Evolutionary conservation across 768 basidiomycete genomes (phyloP), one percentile per base, ranked within the genome.

Genomic region (Phanerochaete carnosa): DNA sequence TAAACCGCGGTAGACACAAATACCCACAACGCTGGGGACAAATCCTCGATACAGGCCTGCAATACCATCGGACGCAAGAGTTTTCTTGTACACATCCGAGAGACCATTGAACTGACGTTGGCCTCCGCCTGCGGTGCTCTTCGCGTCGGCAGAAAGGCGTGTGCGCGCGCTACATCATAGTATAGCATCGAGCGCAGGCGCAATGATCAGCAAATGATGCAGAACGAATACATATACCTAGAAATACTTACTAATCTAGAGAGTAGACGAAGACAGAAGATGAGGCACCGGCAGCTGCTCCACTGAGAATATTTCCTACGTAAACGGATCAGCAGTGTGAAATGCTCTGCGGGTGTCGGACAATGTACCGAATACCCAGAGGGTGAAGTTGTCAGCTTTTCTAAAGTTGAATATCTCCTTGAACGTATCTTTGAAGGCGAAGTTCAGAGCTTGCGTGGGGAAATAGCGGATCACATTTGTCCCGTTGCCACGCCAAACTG

Each of bases 401-500:
- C 74, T 74, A 56, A 70, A 74, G 0, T 70, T 72, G n/a, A 80
- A 69, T 57, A 69, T 68, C 46, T 68, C 62, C 66, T 80, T 79
- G 65, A 73, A 79, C 22, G 64, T 68, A 62, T 79, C 79, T 69
- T 79, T 77, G 76, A 79, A 78, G n/a, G 78, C 78, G 59, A 79
- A 79, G 68, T 79, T 80, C 52, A 79, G 66, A 0, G 78, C 78
- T 62, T 79, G 78, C 0, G 79, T 79, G 15, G 77, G 79, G 67
- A 79, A 79, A 71, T 80, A 79, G 53, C 78, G 74, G 56, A 79
- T 62, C 32, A 79, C 69, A 55, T 79, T 79, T 58, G 79, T 74
- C 45, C 75, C 73, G 57, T 79, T 79, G 28, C 79, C 77, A 37
- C 78, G 76, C 79, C 78, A 79, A 64, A 78, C 77, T 73, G 62